Evolutionary conservation across 2,329 filamentous ascomycete genomes (phyloP).

Genomic region (Huntiella abstrusa): DNA sequence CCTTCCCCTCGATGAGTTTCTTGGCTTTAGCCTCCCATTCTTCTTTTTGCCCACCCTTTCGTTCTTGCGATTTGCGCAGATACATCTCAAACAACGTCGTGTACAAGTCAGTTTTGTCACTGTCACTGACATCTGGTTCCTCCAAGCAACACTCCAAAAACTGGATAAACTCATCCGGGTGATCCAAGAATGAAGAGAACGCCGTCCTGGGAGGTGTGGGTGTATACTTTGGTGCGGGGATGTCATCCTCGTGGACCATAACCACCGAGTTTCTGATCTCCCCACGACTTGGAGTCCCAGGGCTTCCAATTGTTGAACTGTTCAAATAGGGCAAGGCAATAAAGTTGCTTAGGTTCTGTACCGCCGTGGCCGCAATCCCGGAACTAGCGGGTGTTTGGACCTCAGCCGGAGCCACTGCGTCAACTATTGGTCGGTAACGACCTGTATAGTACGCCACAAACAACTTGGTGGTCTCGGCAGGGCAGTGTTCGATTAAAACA

Average conservation of each 20-base stretch:
- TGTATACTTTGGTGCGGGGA: conserved; percentile 41
- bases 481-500: conserved; percentile 73
- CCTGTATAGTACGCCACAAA: conserved; percentile 95
- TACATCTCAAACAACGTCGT: conserved; percentile 98
- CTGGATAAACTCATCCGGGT: conserved; percentile 73
- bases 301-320: conserved; percentile 34
- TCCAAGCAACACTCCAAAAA: conserved; percentile 80
- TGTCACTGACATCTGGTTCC: conserved; percentile 48
- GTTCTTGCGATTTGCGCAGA: conserved; percentile 65
- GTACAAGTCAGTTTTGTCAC: conserved; percentile 70
- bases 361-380: conserved; percentile 49
- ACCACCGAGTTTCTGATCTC: conserved; percentile 30
- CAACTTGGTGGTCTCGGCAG: conserved; percentile 61
- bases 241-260: conserved; percentile 27
- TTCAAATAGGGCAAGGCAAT: conserved; percentile 77
- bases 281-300: conserved; percentile 28
- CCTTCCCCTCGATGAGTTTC: conserved; percentile 62
- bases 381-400: conserved; percentile 14
- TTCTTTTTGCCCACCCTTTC: conserved; percentile 49
- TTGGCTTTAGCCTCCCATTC: conserved; percentile 87
- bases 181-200: conserved; percentile 92
- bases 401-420: background rate
- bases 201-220: conserved; percentile 70
- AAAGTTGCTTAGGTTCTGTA: conserved; percentile 70
- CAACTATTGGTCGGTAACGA: conserved; percentile 53